phyloP scores from a whole-genome alignment of 768 basidiomycete species.

The Termitomyces sp. region DNA sequence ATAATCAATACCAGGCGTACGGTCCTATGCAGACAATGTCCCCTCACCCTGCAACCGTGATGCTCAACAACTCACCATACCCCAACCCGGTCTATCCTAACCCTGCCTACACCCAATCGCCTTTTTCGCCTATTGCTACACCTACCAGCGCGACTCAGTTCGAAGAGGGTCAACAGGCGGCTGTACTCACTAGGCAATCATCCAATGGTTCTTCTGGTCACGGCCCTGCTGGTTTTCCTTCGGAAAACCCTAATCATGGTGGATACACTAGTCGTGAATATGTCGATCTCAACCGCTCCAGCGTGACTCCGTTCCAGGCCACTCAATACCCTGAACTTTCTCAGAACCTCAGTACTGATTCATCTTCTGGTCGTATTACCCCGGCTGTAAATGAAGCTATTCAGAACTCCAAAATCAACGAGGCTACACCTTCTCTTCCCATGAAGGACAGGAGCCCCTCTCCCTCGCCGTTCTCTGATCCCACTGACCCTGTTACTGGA shows the following conservation, averaged over 20 bases:
- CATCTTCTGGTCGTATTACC: slow-evolving; percentile 28
- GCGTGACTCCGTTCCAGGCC: slow-evolving; percentile 72
- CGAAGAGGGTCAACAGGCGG: slow-evolving; percentile 13
- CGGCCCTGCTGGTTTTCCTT: slow-evolving; percentile 6
- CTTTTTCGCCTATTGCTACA: slow-evolving; percentile 28
- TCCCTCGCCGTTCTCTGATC: slow-evolving; percentile 22
- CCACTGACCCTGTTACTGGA: neutral
- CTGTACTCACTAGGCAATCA: slow-evolving; percentile 16
- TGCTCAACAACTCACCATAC: slow-evolving; percentile 12
- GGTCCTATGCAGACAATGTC: slow-evolving; percentile 28
- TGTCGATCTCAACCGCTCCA: slow-evolving; percentile 59
- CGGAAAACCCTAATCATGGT: slow-evolving; percentile 11
- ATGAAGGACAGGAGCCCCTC: neutral
- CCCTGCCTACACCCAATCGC: slow-evolving; percentile 27
- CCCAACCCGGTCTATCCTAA: slow-evolving; percentile 30
- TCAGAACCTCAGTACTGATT: slow-evolving; percentile 40
- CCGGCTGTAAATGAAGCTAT: slow-evolving; percentile 21
- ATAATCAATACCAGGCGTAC: slow-evolving; percentile 24
- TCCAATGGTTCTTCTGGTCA: slow-evolving; percentile 11
- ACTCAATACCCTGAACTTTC: slow-evolving; percentile 71
- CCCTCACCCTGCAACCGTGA: slow-evolving; percentile 19
- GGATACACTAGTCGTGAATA: slow-evolving; percentile 37
- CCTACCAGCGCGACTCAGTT: slow-evolving; percentile 18
- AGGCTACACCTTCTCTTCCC: slow-evolving; percentile 5
- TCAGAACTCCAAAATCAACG: slow-evolving; percentile 2